Percentiles rank a stretch among this genome's conserved stretches.
These are phyloP conservation scores for Coffea humblotiana DNA, from an alignment of 305 asterid genomes.

Conservation along the genomic window DNA sequence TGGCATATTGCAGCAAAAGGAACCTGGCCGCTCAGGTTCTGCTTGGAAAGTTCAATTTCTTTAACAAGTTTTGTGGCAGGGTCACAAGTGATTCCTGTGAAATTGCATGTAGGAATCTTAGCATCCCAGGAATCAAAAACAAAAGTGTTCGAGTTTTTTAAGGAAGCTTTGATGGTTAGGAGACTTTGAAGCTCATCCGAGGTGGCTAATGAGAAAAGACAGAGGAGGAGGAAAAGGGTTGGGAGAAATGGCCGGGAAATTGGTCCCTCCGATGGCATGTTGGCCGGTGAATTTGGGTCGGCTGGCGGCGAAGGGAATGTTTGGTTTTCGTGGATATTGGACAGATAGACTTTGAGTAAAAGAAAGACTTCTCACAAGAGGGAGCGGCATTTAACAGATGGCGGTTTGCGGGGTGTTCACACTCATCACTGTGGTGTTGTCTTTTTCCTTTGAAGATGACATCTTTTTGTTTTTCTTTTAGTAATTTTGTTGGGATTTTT, in stretches of 20 bases:
- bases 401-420: constrained; percentile 3
- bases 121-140: constrained; percentile 66
- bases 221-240: constrained; percentile 22
- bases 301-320: not conserved
- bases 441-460: constrained; percentile 21
- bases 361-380: constrained; percentile 17
- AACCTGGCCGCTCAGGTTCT: constrained; percentile 44
- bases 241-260: constrained; percentile 23
- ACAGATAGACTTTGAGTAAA: constrained; percentile 23
- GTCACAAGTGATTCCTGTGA: constrained; percentile 58
- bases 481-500: not conserved
- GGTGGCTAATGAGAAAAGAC: constrained; percentile 39
- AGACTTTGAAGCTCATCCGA: constrained; percentile 65
- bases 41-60: constrained; percentile 70
- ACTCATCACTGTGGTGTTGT: constrained; percentile 1
- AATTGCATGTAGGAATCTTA: constrained; percentile 34
- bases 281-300: constrained; percentile 15
- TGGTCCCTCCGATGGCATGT: constrained; percentile 36
- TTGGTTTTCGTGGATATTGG: constrained; percentile 17
- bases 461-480: not conserved
- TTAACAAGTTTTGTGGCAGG: constrained; percentile 35
- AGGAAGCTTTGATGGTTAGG: constrained; percentile 55
- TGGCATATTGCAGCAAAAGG: constrained; percentile 51
- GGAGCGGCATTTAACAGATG: constrained; percentile 21
- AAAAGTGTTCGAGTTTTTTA: constrained; percentile 35